These are phyloP conservation scores for Colletotrichum sp. DNA, from an alignment of 2,329 filamentous ascomycete genomes.

Conservation along the genomic window DNA sequence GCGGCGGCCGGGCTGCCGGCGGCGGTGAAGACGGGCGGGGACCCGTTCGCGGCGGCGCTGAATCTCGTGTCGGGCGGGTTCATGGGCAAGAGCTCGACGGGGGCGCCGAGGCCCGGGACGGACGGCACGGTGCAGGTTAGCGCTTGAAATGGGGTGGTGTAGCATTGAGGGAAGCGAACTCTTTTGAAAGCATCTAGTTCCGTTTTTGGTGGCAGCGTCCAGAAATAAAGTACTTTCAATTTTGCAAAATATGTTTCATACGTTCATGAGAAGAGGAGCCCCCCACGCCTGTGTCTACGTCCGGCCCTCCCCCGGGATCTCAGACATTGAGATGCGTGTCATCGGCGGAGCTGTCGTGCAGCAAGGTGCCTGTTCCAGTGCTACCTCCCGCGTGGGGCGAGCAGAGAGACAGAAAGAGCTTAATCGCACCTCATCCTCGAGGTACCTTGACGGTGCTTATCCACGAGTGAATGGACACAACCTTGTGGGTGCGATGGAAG, in stretches of 20 bases:
- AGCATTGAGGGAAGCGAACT: neutral
- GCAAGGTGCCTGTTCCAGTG: neutral
- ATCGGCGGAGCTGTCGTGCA: neutral
- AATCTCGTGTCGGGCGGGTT: conserved; percentile 16
- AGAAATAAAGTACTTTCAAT: neutral
- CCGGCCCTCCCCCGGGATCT: neutral
- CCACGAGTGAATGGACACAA: neutral
- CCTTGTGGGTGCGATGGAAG: neutral
- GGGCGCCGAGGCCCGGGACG: conserved; percentile 12
- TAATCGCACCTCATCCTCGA: neutral
- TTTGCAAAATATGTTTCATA: neutral
- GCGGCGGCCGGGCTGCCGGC: conserved; percentile 3
- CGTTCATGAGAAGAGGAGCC: neutral
- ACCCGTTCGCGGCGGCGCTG: conserved; percentile 6
- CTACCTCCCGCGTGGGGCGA: neutral
- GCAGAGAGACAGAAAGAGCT: neutral
- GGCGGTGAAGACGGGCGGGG: conserved; percentile 4
- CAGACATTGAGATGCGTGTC: neutral
- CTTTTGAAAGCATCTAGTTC: neutral
- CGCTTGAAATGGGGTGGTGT: neutral
- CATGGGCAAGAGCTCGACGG: conserved; percentile 15
- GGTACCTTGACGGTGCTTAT: neutral
- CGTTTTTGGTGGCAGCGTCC: neutral
- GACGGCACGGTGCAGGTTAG: neutral
- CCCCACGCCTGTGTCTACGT: neutral